Base-by-base conservation (phyloP, 176 grass and related monocot species). In the Ampelocalamus luodianensis region DNA sequence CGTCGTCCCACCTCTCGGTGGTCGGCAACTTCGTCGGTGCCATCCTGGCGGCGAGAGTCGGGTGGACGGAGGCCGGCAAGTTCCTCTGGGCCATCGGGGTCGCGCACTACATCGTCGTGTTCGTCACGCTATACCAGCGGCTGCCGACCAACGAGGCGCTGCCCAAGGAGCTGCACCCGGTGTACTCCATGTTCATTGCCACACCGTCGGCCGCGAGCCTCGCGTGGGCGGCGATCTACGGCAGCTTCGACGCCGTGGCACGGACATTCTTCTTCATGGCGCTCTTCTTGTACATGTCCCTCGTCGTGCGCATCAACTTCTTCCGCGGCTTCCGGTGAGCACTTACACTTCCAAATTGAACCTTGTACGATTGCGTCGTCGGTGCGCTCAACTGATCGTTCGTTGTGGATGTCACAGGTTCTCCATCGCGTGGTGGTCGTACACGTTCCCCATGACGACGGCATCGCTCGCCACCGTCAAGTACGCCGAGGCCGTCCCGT, bases 101-200 rank as follows among this genome's bases (percentile, higher is more conserved):
- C 18, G 88, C 93, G n/a, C 96, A 98, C 83, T 98, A 98, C 89
- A 58, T 98, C 62, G 91, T 92, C 5, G 96, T 98, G 61, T 98
- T 98, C 78, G 96, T 95, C 24, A 95, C 96, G 59, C 88, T 98
- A 60, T 95, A 98, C 84, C 96, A 98, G 93, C 76, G 91, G 44
- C 89, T 95, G 62, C 91, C 96, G n/a, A 98, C 96, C 63, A 93
- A 87, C 81, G 96, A 98, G 93, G 86, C 96, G 36, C 83, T 98
- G 56, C 93, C 96, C 42, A 98, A 89, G 93, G 96, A 98, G 89
- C 77, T 95, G 68, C 96, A 98, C 90, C 96, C 96, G 3, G 96
- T 93, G 32, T 98, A 98, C 85, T 98, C 96, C 79, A 95, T 98
- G 96, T 98, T 98, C 90, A 94, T 98, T 67, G 96, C 96, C 68